A percentile compares a stretch with the other conserved stretches of the same genome.
Conservation (phyloP, 2,329 filamentous ascomycete species). For the Cercospora citrullina region DNA sequence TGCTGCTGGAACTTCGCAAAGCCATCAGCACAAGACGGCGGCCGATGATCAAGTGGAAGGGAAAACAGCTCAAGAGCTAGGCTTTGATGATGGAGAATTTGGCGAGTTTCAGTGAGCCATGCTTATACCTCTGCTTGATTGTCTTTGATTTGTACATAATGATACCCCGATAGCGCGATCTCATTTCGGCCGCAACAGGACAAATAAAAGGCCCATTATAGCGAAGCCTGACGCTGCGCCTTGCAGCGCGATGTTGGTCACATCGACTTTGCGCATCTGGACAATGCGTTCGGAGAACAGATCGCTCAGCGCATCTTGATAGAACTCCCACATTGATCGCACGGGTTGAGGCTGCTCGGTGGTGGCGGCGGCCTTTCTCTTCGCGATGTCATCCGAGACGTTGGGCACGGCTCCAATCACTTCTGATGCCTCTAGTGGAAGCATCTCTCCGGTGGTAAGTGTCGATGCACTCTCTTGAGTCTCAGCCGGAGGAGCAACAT, state of each 20-base stretch:
- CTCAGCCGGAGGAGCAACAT: constrained; percentile 8
- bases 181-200: constrained; percentile 38
- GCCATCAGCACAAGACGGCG: constrained; percentile 55
- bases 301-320: constrained; percentile 31
- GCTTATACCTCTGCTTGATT: not conserved
- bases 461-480: constrained; percentile 15
- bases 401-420: constrained; percentile 16
- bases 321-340: constrained; percentile 18
- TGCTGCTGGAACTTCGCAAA: constrained; percentile 45
- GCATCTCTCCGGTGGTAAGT: constrained; percentile 27
- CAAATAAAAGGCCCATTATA: constrained; percentile 39
- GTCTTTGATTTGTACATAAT: constrained; percentile 3
- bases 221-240: constrained; percentile 46
- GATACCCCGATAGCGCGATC: constrained; percentile 14
- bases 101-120: constrained; percentile 67
- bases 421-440: constrained; percentile 31
- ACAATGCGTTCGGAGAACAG: constrained; percentile 48
- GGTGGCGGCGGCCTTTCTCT: not conserved
- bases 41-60: constrained; percentile 57
- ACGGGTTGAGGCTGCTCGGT: constrained; percentile 3
- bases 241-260: constrained; percentile 48
- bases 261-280: constrained; percentile 48
- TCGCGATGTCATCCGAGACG: not conserved
- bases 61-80: constrained; percentile 60
- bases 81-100: constrained; percentile 86